A percentile compares a stretch with the other conserved stretches of the same genome.
These are phyloP conservation scores for Nyssa sinensis DNA, from an alignment of 148 eudicot genomes.

Conservation along the genomic window DNA sequence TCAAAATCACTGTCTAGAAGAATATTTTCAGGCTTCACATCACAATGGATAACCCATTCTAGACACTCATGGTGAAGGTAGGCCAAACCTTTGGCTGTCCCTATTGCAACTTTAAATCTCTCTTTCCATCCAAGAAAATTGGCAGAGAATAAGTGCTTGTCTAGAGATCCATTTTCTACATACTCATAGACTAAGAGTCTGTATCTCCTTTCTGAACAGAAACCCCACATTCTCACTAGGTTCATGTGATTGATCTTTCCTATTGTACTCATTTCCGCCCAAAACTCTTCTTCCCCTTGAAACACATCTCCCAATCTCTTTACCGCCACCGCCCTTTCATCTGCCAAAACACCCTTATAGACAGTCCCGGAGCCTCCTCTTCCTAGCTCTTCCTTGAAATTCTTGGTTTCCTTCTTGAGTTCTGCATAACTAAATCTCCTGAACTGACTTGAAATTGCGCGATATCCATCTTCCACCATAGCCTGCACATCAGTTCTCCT, in stretches of 20 bases:
- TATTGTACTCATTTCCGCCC: slow-evolving; percentile 18
- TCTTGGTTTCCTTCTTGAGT: slow-evolving; percentile 12
- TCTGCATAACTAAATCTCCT: slow-evolving; percentile 12
- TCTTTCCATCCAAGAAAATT: slow-evolving; percentile 16
- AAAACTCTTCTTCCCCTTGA: slow-evolving; percentile 18
- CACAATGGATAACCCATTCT: slow-evolving; percentile 26
- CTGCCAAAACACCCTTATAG: slow-evolving; percentile 13
- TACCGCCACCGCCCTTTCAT: slow-evolving; percentile 16
- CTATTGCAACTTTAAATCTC: slow-evolving; percentile 15
- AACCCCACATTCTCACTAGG: slow-evolving; percentile 20
- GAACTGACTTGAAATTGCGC: slow-evolving; percentile 27
- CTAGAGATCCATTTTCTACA: slow-evolving; percentile 6
- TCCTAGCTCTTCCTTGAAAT: slow-evolving; percentile 16
- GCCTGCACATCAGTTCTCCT: slow-evolving; percentile 32
- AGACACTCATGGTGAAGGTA: slow-evolving; percentile 21
- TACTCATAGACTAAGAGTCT: slow-evolving; percentile 19
- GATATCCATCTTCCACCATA: slow-evolving; percentile 45
- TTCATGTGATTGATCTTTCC: slow-evolving; percentile 23
- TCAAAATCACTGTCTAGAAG: slow-evolving; percentile 7
- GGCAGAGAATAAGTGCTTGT: background rate
- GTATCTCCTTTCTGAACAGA: slow-evolving; percentile 12
- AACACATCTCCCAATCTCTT: slow-evolving; percentile 10
- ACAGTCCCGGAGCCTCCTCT: slow-evolving; percentile 17
- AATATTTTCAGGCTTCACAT: slow-evolving; percentile 20
- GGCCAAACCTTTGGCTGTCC: slow-evolving; percentile 22